phyloP scores from a whole-genome alignment of 139 green algal species.

The Chlorella sp. region DNA sequence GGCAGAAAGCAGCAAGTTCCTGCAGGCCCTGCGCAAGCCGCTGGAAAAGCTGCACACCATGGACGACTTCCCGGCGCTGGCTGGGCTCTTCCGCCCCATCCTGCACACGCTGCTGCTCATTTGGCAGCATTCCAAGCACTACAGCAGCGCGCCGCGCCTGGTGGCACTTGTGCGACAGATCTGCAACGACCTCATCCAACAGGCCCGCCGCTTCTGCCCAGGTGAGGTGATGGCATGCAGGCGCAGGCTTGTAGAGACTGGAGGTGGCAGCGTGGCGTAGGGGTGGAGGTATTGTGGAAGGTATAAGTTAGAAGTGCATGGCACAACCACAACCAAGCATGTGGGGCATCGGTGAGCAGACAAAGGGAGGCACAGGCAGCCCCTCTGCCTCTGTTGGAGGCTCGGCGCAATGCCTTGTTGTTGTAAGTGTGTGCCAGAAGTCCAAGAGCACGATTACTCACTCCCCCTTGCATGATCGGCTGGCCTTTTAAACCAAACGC shows the following conservation, averaged over 20 bases:
- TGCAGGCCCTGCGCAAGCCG: conserved; percentile 77
- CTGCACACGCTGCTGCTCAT: conserved; percentile 92
- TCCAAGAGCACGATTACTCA: too few species aligned
- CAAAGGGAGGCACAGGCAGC: background rate
- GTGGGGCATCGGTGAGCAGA: background rate
- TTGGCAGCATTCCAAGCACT: conserved; percentile 88
- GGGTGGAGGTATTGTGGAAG: too few species aligned
- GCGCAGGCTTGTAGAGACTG: background rate
- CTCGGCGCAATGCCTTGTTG: too few species aligned
- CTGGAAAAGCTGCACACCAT: conserved; percentile 85
- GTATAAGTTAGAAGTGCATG: too few species aligned
- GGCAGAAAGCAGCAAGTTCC: conserved; percentile 82
- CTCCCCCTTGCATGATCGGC: background rate
- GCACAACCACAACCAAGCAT: too few species aligned
- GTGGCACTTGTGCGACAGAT: conserved; percentile 88
- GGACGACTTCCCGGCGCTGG: conserved; percentile 39
- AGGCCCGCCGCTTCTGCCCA: conserved; percentile 76
- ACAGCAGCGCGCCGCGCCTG: conserved; percentile 80
- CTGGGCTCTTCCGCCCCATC: conserved; percentile 85
- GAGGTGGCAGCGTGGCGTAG: background rate
- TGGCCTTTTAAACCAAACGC: conserved; percentile 29
- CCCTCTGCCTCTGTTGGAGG: background rate
- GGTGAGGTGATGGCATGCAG: conserved; percentile 18
- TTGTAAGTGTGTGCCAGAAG: background rate
- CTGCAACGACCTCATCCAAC: conserved; percentile 92